phyloP scores from a whole-genome alignment of 2,329 filamentous ascomycete genomes.

The Paraphoma chrysanthemicola region DNA sequence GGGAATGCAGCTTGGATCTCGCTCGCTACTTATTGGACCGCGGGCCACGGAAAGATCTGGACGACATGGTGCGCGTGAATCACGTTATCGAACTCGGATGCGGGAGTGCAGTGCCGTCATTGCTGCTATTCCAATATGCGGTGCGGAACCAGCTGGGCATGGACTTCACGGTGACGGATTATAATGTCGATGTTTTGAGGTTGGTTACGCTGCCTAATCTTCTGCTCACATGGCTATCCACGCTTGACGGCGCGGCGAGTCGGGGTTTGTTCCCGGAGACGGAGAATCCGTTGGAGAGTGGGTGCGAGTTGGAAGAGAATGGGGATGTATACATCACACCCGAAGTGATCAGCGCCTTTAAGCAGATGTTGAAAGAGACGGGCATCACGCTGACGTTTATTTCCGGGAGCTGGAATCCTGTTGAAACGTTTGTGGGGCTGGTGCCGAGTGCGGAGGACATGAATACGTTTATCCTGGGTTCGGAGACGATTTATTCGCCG shows the following conservation, averaged over 20 bases:
- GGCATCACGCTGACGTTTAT: conserved; percentile 69
- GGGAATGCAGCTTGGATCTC: conserved; percentile 84
- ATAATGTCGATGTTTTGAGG: conserved; percentile 78
- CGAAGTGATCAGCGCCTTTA: conserved; percentile 66
- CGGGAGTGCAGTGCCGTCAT: conserved; percentile 75
- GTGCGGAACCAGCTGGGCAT: conserved; percentile 58
- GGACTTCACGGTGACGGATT: conserved; percentile 75
- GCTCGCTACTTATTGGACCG: conserved; percentile 67
- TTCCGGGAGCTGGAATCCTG: conserved; percentile 75
- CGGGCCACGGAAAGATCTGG: conserved; percentile 57
- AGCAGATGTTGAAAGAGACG: conserved; percentile 56
- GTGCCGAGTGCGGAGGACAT: conserved; percentile 53
- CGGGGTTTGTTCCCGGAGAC: conserved; percentile 15
- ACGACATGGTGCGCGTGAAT: conserved; percentile 56
- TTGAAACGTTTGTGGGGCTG: conserved; percentile 64
- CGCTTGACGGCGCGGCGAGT: conserved; percentile 23
- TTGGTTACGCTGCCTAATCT: conserved; percentile 83
- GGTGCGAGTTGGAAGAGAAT: conserved; percentile 9
- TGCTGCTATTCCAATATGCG: conserved; percentile 72
- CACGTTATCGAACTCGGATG: conserved; percentile 72
- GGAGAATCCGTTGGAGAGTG: conserved; percentile 23
- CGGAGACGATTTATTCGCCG: conserved; percentile 85
- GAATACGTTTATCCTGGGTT: conserved; percentile 66
- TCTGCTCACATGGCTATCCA: conserved; percentile 67
- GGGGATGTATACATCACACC: conserved; percentile 71